phyloP scores from a whole-genome alignment of 2,329 filamentous ascomycete species.

The Cladosporium halotolerans region DNA sequence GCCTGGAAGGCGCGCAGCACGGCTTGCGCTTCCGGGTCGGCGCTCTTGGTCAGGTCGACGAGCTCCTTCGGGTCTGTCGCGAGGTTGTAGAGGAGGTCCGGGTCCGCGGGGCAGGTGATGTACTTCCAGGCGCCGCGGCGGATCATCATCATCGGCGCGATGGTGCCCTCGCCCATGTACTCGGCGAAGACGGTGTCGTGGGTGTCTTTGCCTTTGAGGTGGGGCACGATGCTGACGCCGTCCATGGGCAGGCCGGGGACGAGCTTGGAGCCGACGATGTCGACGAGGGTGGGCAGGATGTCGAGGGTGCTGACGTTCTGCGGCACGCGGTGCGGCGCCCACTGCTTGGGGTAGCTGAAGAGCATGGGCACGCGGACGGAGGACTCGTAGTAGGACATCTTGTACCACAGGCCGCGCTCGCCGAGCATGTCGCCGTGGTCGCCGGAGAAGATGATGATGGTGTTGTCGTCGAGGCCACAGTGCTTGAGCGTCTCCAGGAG shows the following conservation, averaged over 20 bases:
- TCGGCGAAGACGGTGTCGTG: conserved; percentile 89
- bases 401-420: conserved; percentile 89
- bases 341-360: conserved; percentile 71
- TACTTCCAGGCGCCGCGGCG: conserved; percentile 86
- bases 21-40: conserved; percentile 34
- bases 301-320: conserved; percentile 89
- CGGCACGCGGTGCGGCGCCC: conserved; percentile 66
- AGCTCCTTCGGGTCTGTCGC: conserved; percentile 68
- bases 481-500: conserved; percentile 71
- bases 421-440: conserved; percentile 96
- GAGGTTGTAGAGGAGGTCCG: conserved; percentile 79
- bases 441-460: conserved; percentile 85
- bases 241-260: conserved; percentile 73
- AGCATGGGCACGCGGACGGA: conserved; percentile 85
- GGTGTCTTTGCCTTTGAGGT: conserved; percentile 60
- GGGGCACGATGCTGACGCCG: conserved; percentile 73
- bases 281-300: conserved; percentile 80
- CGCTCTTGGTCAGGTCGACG: conserved; percentile 56
- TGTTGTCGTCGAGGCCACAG: conserved; percentile 74
- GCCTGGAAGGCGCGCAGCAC: conserved; percentile 57
- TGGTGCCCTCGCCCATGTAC: conserved; percentile 89
- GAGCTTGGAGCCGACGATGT: conserved; percentile 67
- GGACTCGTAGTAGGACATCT: conserved; percentile 94
- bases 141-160: conserved; percentile 91
- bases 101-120: conserved; percentile 76